Percentiles rank a stretch among this genome's conserved stretches.
These are phyloP conservation scores for Amylostereum areolatum DNA, from an alignment of 1,284 basidiomycete species.

Conservation along the genomic window DNA sequence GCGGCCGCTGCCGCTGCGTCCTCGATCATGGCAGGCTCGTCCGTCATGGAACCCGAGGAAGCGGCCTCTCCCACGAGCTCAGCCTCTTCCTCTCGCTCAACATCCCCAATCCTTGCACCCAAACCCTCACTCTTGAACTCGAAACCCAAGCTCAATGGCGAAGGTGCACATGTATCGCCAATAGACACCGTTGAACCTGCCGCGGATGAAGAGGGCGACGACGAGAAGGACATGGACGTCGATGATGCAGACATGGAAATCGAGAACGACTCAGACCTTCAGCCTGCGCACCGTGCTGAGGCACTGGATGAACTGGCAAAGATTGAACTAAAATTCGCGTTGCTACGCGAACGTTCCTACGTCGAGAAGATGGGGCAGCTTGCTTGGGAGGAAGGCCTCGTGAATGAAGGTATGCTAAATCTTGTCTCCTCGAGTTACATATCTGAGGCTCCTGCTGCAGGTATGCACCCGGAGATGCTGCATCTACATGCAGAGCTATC, in stretches of 20 bases:
- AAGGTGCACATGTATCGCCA: slow-evolving; percentile 10
- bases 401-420: slow-evolving; percentile 49
- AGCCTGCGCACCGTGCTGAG: slow-evolving; percentile 72
- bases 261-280: slow-evolving; percentile 54
- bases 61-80: slow-evolving; percentile 24
- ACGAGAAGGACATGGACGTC: slow-evolving; percentile 12
- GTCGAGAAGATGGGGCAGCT: slow-evolving; percentile 79
- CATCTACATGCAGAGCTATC: slow-evolving; percentile 73
- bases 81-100: slow-evolving; percentile 32
- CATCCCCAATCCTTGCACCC: slow-evolving; percentile 32
- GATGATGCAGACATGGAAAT: slow-evolving; percentile 24
- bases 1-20: slow-evolving; percentile 36
- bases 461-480: slow-evolving; percentile 77
- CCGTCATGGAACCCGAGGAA: slow-evolving; percentile 30
- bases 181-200: slow-evolving; percentile 17
- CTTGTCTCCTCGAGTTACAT: not conserved
- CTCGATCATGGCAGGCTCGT: slow-evolving; percentile 47
- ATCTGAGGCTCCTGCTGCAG: slow-evolving; percentile 30
- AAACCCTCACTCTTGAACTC: not conserved
- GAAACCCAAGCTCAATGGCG: slow-evolving; percentile 10
- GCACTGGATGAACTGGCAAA: slow-evolving; percentile 71
- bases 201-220: slow-evolving; percentile 19
- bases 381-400: slow-evolving; percentile 69
- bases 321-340: slow-evolving; percentile 75
- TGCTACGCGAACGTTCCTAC: slow-evolving; percentile 67